Base-by-base conservation (phyloP, 1,284 basidiomycete species). In the Rhodotorula glutinis region DNA sequence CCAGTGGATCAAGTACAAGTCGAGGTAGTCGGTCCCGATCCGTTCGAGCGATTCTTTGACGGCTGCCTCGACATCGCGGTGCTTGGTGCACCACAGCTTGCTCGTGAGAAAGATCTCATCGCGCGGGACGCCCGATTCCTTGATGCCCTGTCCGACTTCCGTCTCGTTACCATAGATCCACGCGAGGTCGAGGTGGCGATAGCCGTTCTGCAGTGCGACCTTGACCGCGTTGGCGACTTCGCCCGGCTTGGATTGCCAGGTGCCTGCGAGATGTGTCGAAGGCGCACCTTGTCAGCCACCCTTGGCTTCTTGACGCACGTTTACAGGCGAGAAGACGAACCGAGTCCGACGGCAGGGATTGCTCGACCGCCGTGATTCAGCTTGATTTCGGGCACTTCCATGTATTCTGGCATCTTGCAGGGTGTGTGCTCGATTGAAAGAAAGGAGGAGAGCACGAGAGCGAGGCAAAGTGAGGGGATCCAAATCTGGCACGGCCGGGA, bases 101-200 rank as follows among this genome's bases (percentile, higher is more conserved):
- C 87, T 88, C 10, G 91, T 83, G 74, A 94, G 86, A 79, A 90
- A 94, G 70, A 95, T 84, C 69, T 93, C 88, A 53, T 85, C 83
- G 70, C 92, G 85, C 60, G 87, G 86, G 29, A 93, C 84, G 43
- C 90, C 91, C 60, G 87, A 88, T 53, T 83, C 84, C 75, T 83
- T 85, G 79, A 95, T 87, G 25, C 91, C 91, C 72, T 88, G 83
- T 17, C 91, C 91, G 33, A 95, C 91, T 76, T 90, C 87, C 54
- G 27, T 69, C 75, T 87, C 86, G 79, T 95, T 79, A 46, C 74
- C 51, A 33, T 71, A 72, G 29, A 67, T 51, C 53, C 60, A 67
- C 1, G 70, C 90, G 76, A 78, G 57, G 55, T 92, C 90, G 69
- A 91, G 85, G 77, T 90, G 89, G 70, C 86, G 82, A 79, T 91